Evolutionary conservation across 164 flowering plant species (phyloP).

Genomic region (Pachysandra terminalis): DNA sequence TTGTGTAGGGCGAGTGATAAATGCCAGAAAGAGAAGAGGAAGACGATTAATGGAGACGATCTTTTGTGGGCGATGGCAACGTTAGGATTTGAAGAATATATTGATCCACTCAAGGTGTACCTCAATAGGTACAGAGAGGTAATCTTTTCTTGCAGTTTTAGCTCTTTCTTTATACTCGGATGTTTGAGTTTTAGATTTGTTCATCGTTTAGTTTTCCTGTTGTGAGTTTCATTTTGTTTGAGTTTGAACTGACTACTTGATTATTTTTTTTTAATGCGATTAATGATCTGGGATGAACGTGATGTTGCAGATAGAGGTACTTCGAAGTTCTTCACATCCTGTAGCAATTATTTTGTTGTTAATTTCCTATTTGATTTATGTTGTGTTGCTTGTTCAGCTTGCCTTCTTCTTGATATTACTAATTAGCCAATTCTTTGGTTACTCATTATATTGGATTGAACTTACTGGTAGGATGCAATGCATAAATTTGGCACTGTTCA

Average conservation of each 20-base stretch:
- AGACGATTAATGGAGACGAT: too few species aligned
- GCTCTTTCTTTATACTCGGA: background rate
- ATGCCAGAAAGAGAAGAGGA: too few species aligned
- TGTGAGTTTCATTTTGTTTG: background rate
- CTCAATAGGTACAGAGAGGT: too few species aligned
- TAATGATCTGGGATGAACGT: conserved; percentile 4
- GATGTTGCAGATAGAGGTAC: conserved; percentile 46
- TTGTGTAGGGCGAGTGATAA: conserved; percentile 29
- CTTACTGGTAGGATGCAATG: too few species aligned
- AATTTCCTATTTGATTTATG: background rate
- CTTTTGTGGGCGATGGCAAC: conserved; percentile 66
- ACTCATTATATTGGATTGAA: background rate
- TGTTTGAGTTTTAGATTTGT: background rate
- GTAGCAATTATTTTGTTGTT: too few species aligned
- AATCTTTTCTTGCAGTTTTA: background rate
- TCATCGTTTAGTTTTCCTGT: background rate
- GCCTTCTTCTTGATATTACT: background rate
- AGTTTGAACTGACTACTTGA: background rate
- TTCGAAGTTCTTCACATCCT: too few species aligned
- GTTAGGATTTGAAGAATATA: conserved; percentile 62
- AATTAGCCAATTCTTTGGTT: background rate
- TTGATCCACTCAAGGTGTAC: too few species aligned
- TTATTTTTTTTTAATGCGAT: conserved; percentile 8
- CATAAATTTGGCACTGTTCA: too few species aligned
- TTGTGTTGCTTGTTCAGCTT: background rate